Percentiles rank a stretch among this genome's conserved stretches.
phyloP scores from a whole-genome alignment of 257 asterid genomes.

The Jasminum sambac region DNA sequence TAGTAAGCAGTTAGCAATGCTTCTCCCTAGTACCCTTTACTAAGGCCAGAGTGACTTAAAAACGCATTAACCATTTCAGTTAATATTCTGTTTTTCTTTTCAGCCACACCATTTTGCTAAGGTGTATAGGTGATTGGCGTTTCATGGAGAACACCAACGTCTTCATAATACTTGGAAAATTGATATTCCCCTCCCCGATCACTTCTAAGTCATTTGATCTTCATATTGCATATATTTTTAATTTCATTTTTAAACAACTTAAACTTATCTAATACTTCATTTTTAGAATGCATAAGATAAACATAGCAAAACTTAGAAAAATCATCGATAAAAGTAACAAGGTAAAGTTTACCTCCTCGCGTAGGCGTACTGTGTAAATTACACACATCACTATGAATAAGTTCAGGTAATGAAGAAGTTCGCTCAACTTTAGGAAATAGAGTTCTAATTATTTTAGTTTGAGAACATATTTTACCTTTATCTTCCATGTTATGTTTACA shows the following conservation, averaged over 20 bases:
- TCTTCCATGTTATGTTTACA: too few relatives aligned
- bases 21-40: neutral
- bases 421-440: too few relatives aligned
- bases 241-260: neutral
- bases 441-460: too few relatives aligned
- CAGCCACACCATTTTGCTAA: neutral
- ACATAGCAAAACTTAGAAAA: too few relatives aligned
- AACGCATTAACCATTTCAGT: neutral
- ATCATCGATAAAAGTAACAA: too few relatives aligned
- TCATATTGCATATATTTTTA: neutral
- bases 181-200: neutral
- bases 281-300: neutral
- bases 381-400: too few relatives aligned
- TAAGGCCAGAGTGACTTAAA: neutral
- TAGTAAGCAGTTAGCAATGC: neutral
- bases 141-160: neutral
- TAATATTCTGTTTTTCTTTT: neutral
- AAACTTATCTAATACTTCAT: conserved; percentile 7
- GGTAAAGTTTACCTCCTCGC: too few relatives aligned
- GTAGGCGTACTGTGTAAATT: too few relatives aligned
- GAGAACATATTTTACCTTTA: too few relatives aligned
- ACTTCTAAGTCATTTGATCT: neutral
- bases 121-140: neutral
- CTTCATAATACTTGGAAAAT: too few relatives aligned
- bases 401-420: too few relatives aligned